phyloP scores from a whole-genome alignment of 1,284 basidiomycete species.

The Chondrostereum purpureum region DNA sequence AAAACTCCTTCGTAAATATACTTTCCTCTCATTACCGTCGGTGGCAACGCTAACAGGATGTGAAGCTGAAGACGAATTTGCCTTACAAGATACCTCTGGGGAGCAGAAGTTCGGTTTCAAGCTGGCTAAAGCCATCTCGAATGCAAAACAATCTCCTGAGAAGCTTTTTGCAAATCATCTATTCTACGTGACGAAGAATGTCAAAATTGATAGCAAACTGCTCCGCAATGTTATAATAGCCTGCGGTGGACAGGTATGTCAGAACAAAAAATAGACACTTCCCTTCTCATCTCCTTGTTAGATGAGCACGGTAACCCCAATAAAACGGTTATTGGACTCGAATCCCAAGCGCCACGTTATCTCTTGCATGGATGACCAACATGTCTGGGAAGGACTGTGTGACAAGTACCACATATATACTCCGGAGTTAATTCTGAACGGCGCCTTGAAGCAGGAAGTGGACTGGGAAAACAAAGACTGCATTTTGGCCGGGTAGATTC shows the following conservation, averaged over 20 bases:
- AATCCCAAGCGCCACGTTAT: constrained; percentile 50
- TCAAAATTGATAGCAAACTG: constrained; percentile 46
- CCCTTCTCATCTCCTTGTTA: constrained; percentile 15
- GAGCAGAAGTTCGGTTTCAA: constrained; percentile 64
- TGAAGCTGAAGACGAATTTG: constrained; percentile 59
- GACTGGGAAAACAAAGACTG: constrained; percentile 47
- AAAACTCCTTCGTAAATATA: constrained; percentile 51
- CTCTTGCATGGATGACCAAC: constrained; percentile 52
- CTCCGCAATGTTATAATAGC: constrained; percentile 60
- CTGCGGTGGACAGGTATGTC: constrained; percentile 60
- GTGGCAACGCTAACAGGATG: too few relatives aligned
- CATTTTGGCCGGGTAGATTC: constrained; percentile 18
- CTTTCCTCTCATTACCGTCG: too few relatives aligned
- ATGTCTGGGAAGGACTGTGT: constrained; percentile 54
- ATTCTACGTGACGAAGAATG: constrained; percentile 69
- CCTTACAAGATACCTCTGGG: constrained; percentile 49
- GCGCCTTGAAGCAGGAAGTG: constrained; percentile 57
- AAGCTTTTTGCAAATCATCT: constrained; percentile 54
- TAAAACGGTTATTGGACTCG: constrained; percentile 44
- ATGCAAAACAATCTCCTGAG: constrained; percentile 45
- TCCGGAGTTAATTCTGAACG: constrained; percentile 58
- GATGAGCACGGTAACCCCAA: constrained; percentile 46
- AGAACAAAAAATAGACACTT: neutral
- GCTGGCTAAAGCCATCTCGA: constrained; percentile 49
- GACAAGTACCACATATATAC: constrained; percentile 54